Evolutionary conservation across 495 filamentous ascomycete species (phyloP).

Genomic region (Entonaema liquescens): DNA sequence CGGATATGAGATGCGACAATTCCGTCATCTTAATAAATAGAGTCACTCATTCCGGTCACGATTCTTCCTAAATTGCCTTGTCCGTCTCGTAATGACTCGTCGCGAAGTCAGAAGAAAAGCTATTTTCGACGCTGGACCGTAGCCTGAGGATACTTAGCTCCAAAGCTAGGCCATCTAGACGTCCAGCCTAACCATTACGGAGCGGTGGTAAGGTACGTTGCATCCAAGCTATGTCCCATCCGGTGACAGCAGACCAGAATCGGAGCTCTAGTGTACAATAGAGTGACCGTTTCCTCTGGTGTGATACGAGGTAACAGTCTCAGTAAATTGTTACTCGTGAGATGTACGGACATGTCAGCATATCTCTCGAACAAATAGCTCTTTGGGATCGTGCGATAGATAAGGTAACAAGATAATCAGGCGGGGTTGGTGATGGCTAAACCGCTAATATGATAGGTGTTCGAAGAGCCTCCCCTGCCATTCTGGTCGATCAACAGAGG

Average conservation of each 20-base stretch:
- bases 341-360: conserved; percentile 21
- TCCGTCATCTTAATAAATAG: conserved; percentile 8
- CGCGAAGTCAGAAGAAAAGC: conserved; percentile 1
- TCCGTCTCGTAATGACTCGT: conserved; percentile 29
- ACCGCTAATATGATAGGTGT: conserved; percentile 35
- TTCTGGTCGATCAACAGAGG: conserved; percentile 31
- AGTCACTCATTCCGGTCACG: conserved; percentile 17
- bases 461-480: conserved; percentile 31
- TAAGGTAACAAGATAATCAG: conserved; percentile 40
- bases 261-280: conserved; percentile 1
- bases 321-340: conserved; percentile 26
- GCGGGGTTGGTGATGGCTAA: conserved; percentile 33
- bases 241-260: conserved; percentile 9
- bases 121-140: conserved; percentile 4
- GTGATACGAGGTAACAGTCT: conserved; percentile 40
- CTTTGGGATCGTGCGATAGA: conserved; percentile 38
- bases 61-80: conserved; percentile 11
- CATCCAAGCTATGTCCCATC: conserved; percentile 27
- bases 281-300: conserved; percentile 9
- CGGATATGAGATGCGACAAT: conserved; percentile 19
- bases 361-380: conserved; percentile 32
- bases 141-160: conserved; percentile 9
- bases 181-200: conserved; percentile 21
- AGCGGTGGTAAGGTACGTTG: conserved; percentile 38
- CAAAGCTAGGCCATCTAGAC: conserved; percentile 21